phyloP scores from a whole-genome alignment of 2,329 filamentous ascomycete genomes.

The Sclerotinia borealis region DNA sequence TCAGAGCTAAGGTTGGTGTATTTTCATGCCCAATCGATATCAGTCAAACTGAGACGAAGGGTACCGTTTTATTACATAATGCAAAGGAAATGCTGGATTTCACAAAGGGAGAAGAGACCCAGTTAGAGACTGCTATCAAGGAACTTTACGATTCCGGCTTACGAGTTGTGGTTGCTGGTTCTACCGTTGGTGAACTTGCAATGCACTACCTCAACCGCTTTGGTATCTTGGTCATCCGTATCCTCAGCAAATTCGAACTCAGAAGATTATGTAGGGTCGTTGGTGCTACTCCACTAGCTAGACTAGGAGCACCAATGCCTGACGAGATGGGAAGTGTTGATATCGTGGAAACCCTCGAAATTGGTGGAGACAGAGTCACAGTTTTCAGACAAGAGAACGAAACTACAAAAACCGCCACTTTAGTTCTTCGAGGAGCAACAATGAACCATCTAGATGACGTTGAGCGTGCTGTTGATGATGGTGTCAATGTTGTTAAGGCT shows the following conservation, averaged over 20 bases:
- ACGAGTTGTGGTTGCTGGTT: conserved; percentile 84
- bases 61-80: conserved; percentile 92
- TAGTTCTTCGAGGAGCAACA: conserved; percentile 90
- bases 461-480: conserved; percentile 94
- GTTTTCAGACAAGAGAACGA: conserved; percentile 97
- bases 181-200: conserved; percentile 91
- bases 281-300: conserved; percentile 90
- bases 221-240: conserved; percentile 92
- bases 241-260: conserved; percentile 97
- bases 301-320: conserved; percentile 97
- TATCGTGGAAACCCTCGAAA: conserved; percentile 93
- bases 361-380: conserved; percentile 94
- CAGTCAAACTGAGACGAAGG: conserved; percentile 97
- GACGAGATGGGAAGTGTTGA: conserved; percentile 97
- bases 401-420: conserved; percentile 83
- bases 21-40: conserved; percentile 95
- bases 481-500: conserved; percentile 97
- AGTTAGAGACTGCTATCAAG: conserved; percentile 88
- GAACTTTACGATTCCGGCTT: conserved; percentile 92
- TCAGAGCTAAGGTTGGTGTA: conserved; percentile 91
- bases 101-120: conserved; percentile 90
- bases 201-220: conserved; percentile 97
- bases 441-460: conserved; percentile 98
- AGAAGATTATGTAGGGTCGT: conserved; percentile 92
- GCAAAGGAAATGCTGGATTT: conserved; percentile 99